Evolutionary conservation across 2,329 filamentous ascomycete species (phyloP), one percentile per base, ranked within the genome.

Genomic region (Calonectria montana): DNA sequence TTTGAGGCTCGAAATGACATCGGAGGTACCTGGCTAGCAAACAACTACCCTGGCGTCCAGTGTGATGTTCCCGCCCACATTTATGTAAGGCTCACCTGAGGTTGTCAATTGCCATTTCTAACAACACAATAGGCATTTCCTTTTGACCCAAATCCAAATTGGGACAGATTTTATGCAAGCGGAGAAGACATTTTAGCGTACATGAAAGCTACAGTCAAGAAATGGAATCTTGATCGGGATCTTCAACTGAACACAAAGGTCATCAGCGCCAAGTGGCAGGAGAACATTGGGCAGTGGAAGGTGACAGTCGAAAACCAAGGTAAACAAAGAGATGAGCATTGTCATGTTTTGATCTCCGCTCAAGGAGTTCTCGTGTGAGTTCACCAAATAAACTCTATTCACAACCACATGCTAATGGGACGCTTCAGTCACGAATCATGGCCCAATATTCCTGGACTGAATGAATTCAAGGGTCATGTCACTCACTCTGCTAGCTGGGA

Each of bases 111-210:
- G 7, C 43, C 9, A 15, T 47, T 10, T 15, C 41, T 61, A 18
- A 67, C 23, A 9, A 29, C 18, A 3, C 6, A 4, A 4, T 15
- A 81, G 76, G 76, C 79, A 83, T 91, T 67, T 85, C 89, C 50
- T 0, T 92, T 90, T 75, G 83, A 85, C 3, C 89, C 89, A 0
- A 91, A 91, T 63, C 88, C 88, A 0, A 83, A 91, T 69, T 92
- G 91, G 89, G 86, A 84, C 0, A 85, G 88, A 62, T 87, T 89
- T 73, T 92, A 90, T 74, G 89, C 89, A 3, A 86, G 87, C 69
- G 90, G 89, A 1, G 78, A 80, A 2, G 90, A 92, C 65, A 92
- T 92, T 53, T 78, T 85, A 21, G 82, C 85, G 3, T 90, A 92
- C 74, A 87, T 88, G 84, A 84, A 90, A 74, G 67, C 62, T 7